A percentile compares a stretch with the other conserved stretches of the same genome.
Conservation (phyloP, 495 filamentous ascomycete genomes). For the Hypoxylon subgilvum region DNA sequence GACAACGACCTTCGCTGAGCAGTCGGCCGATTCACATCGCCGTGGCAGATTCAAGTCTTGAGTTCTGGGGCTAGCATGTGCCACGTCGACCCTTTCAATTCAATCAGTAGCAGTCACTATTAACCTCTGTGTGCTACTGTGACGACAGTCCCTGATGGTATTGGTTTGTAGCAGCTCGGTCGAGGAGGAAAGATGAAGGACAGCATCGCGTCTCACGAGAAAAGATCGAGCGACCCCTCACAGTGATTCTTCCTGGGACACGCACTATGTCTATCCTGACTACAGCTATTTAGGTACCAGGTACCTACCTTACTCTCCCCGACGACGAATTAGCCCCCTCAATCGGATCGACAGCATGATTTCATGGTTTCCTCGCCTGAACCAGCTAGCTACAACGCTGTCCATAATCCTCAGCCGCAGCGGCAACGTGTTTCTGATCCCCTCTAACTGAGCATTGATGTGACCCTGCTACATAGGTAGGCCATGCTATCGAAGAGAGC, state of each 20-base stretch:
- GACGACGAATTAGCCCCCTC: neutral
- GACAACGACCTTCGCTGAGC: constrained; percentile 3
- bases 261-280: constrained; percentile 2
- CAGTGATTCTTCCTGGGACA: constrained; percentile 1
- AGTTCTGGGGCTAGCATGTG: constrained; percentile 10
- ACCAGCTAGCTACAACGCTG: neutral
- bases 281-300: neutral
- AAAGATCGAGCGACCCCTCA: constrained; percentile 12
- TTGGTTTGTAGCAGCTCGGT: constrained; percentile 3
- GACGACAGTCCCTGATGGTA: constrained; percentile 7
- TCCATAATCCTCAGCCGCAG: constrained; percentile 3
- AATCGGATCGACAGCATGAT: neutral
- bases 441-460: neutral
- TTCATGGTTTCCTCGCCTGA: neutral
- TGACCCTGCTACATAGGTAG: neutral
- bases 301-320: too few species aligned
- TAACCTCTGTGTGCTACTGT: constrained; percentile 13
- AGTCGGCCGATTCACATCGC: constrained; percentile 12
- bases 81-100: constrained; percentile 12
- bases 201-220: constrained; percentile 11
- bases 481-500: neutral
- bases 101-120: neutral
- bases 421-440: constrained; percentile 1
- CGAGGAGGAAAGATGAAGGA: constrained; percentile 5
- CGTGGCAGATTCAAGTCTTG: constrained; percentile 18